Evolutionary conservation across 176 grass and related monocot species (phyloP), one percentile per base, ranked within the genome.

Genomic region (Triticum turgidum): DNA sequence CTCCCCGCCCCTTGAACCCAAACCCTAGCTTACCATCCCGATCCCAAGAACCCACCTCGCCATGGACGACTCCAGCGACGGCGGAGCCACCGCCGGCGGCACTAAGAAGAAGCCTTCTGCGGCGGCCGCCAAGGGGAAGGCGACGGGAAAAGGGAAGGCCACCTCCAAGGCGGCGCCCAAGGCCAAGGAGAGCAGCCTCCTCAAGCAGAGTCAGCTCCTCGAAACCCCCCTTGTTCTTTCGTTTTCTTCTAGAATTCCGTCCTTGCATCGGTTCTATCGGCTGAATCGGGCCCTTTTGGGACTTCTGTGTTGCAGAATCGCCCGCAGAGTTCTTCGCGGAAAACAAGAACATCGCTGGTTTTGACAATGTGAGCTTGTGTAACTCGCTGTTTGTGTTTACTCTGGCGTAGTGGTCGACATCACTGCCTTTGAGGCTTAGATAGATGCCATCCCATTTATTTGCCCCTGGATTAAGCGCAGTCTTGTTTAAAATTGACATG

Each of bases 331-430:
- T 98, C 88, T 98, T 98, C 5, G 96, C 96, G 0, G 93, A 98
- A 81, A 98, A 98, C 84, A 98, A 98, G 79, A 98, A 98, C 84
- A 98, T 98, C 42, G 93, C 96, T 3, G 96, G 96, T 6, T 98
- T 98, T 73, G 96, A 98, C 51, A 98, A 98, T 85, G 96, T 98
- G 84, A 92, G 91, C 58, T 91, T 91, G 3, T 62, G 85, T 81
- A 29, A 47, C 41, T 44, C 38, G 24, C 63, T 69, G 8, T 49
- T 25, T 24, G 24, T 21, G 32, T 82, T 1, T 33, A 79, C 17
- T 65, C 21, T 24, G 22, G 30, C 11, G 3, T 44, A 70, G 17
- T 65, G 12, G 17, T 82, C 71, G 8, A 25, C 17, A 22, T 0
- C 12, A 2, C 5, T 11, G 30, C 32, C 17, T 32, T 24, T 41